Conservation (phyloP, 176 grass and related monocot genomes). For the Oryza officinalis region DNA sequence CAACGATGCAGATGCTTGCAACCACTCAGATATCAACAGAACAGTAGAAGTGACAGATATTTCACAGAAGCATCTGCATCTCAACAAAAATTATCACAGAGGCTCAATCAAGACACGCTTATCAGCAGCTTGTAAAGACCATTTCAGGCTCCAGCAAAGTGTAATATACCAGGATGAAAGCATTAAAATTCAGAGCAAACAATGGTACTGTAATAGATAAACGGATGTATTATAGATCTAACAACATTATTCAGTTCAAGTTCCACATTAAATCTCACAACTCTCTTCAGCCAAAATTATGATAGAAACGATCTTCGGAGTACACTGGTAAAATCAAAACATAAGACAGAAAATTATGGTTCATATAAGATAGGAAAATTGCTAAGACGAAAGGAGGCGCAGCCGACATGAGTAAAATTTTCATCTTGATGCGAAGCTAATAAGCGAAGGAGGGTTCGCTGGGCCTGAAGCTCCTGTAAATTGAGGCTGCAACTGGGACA, state of each 20-base stretch:
- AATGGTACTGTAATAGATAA: background rate
- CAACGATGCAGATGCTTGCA: background rate
- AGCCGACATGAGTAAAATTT: background rate
- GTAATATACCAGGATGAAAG: no score
- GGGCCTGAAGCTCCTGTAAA: conserved; percentile 54
- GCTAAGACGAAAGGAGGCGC: background rate
- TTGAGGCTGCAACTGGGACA: conserved; percentile 57
- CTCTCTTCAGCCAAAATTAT: conserved; percentile 54
- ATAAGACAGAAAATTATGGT: conserved; percentile 3
- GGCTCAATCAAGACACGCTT: background rate
- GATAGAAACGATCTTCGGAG: conserved; percentile 22
- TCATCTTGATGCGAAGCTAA: conserved; percentile 37
- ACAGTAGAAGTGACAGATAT: background rate
- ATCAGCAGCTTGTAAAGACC: background rate
- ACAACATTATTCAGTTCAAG: conserved; percentile 51
- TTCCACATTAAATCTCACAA: conserved; percentile 50
- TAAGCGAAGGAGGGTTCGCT: conserved; percentile 51
- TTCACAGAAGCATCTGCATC: background rate
- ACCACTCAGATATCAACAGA: background rate
- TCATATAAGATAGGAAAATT: conserved; percentile 38
- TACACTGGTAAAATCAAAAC: conserved; percentile 19
- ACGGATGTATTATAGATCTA: conserved; percentile 32
- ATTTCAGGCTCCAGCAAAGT: background rate
- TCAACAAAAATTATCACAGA: background rate
- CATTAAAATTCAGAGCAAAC: background rate